Base-by-base conservation (phyloP, 768 basidiomycete species). In the Boletus coccyginus region DNA sequence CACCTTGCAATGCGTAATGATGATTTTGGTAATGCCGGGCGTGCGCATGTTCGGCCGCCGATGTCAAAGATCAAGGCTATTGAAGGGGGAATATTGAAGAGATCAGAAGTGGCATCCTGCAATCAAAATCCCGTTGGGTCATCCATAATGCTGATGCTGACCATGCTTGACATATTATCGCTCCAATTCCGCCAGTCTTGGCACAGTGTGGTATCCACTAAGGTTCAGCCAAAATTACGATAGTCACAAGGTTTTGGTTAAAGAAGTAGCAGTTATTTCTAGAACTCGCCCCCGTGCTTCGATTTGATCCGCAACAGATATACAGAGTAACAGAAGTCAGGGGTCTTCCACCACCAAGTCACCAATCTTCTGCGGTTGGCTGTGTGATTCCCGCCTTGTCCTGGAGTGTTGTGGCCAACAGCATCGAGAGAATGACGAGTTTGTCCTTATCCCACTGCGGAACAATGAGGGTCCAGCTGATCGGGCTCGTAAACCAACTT, bases 401-500 rank as follows among this genome's bases (percentile, higher is more conserved):
- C 50, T 55, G 69, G 42, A 71, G 62, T 3, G 70, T 60, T 8
- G 75, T 75, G 27, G 75, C 79, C 60, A 75, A 69, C 6, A 74
- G 40, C 43, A 79, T 75, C 2, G 83, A 82, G 24, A 73, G 55
- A 44, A 86, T 81, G 3, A 77, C 70, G 16, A 85, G 47, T 59
- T 76, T 83, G 61, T 82, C 80, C 48, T 74, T 70, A 57, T 86
- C 82, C 84, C 85, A 86, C 84, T 86, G 36, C 0, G 56, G 13
- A 27, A 21, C 21, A 36, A 13, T 62, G 32, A 56, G 57, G 3
- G 16, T 21, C 42, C 1, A 19, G 39, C 31, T 35, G 16, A 51
- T 41, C 43, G n/a, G 40, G 57, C 40, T n/a, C 24, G 19, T 7
- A 50, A 31, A 38, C 33, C 45, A 33, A 74, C 77, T 62, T 48